Evolutionary conservation across 768 basidiomycete species (phyloP), one percentile per base, ranked within the genome.

Genomic region (Udeniomyces megalosporus): DNA sequence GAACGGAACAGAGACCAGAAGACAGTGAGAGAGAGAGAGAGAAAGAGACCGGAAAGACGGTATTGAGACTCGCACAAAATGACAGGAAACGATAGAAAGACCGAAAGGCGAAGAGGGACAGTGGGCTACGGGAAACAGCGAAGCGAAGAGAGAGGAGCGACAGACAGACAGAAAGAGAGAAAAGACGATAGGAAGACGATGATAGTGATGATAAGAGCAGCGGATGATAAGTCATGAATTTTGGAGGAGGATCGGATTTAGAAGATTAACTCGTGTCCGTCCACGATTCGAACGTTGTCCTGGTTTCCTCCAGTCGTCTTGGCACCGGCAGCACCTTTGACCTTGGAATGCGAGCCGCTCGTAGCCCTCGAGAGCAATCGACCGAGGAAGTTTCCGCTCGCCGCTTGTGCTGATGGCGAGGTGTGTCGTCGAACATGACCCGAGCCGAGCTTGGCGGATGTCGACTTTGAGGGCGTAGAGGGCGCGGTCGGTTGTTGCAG

Each of bases 331-430:
- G n/a, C 20, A 3, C 60, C 35, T 3, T 24, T 28, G 14, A 38
- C 20, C 38, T 4, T n/a, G 4, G 8, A 10, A 24, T 38, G 28
- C 14, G 11, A 31, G 24, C 35, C 42, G 6, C 51, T 12, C 15
- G 51, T 34, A 20, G 11, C 31, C 31, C 32, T 54, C 2, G 38
- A 28, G n/a, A 61, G 52, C 3, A 62, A 47, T 10, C 61, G 46
- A 45, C 45, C 26, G 24, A 62, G 61, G 48, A 62, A 62, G 47
- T 44, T 55, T 22, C 61, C 61, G 4, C 38, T 20, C 8, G 61
- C 61, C 4, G 61, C 61, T 34, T 47, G 53, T 11, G 61, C 29
- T 22, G 52, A 42, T 11, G 61, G 61, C 12, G 53, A 56, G 46
- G 46, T 38, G 24, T 48, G 45, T 34, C 14, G 29, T 29, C 1